These are phyloP conservation scores for Coniosporium tulheliwenetii DNA, from an alignment of 2,329 filamentous ascomycete species.

Conservation along the genomic window DNA sequence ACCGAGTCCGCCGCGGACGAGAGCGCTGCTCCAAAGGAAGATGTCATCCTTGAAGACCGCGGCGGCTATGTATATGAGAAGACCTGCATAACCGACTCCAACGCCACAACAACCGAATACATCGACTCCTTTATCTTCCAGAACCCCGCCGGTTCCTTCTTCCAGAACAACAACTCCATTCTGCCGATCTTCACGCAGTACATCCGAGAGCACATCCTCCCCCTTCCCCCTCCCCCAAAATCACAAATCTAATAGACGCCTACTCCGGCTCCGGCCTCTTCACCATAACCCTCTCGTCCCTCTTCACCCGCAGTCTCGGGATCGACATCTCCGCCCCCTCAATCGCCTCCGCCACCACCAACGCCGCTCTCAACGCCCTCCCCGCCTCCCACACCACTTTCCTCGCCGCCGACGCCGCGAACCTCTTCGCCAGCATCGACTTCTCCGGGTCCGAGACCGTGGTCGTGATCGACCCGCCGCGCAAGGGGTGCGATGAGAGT, in stretches of 20 bases:
- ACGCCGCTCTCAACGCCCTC: conserved; percentile 65
- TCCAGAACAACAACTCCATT: conserved; percentile 99
- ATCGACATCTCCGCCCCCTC: conserved; percentile 76
- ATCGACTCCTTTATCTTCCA: conserved; percentile 72
- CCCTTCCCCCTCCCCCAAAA: conserved; percentile 24
- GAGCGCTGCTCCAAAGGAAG: conserved; percentile 16
- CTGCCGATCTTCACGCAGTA: conserved; percentile 74
- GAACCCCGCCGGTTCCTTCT: conserved; percentile 88
- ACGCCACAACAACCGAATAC: conserved; percentile 73
- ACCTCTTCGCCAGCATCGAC: conserved; percentile 62
- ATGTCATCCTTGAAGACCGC: conserved; percentile 39
- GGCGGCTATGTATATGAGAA: conserved; percentile 59
- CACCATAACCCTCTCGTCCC: conserved; percentile 75
- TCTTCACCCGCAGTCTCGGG: conserved; percentile 67
- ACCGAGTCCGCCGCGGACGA: conserved; percentile 13
- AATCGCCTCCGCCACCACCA: conserved; percentile 63
- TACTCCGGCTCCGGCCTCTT: conserved; percentile 97
- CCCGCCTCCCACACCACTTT: conserved; percentile 56
- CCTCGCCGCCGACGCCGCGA: conserved; percentile 72
- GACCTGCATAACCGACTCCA: conserved; percentile 76
- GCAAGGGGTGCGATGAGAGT: conserved; percentile 79
- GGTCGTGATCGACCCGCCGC: conserved; percentile 90
- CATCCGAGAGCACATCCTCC: conserved; percentile 65
- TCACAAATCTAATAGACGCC: conserved; percentile 88
- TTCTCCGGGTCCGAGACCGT: conserved; percentile 71